phyloP scores from a whole-genome alignment of 805 yeast species.

The Barnettozyma pratensis region DNA sequence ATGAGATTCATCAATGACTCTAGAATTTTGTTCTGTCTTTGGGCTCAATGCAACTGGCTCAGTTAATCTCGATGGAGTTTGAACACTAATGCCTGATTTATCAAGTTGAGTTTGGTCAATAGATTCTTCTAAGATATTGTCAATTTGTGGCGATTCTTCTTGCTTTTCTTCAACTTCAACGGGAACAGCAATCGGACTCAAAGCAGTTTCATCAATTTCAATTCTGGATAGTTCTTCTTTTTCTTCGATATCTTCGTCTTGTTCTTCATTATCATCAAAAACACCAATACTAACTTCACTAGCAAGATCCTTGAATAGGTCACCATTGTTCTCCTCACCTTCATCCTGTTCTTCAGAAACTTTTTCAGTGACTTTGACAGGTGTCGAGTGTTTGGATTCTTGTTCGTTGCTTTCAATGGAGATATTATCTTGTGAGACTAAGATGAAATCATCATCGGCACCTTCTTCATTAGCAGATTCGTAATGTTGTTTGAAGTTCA shows the following conservation, averaged over 20 bases:
- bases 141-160: neutral
- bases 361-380: too few species aligned
- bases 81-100: neutral
- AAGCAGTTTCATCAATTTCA: slow-evolving; percentile 10
- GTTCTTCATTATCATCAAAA: slow-evolving; percentile 13
- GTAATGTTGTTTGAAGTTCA: neutral
- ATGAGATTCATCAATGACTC: slow-evolving; percentile 16
- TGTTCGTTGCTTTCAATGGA: too few species aligned
- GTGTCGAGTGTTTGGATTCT: too few species aligned
- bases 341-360: too few species aligned
- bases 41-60: slow-evolving; percentile 29
- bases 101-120: too few species aligned
- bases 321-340: neutral
- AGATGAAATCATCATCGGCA: slow-evolving; percentile 3
- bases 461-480: slow-evolving; percentile 7
- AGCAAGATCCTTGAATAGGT: neutral
- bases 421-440: slow-evolving; percentile 10
- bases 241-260: slow-evolving; percentile 23
- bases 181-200: slow-evolving; percentile 7
- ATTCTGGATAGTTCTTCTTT: slow-evolving; percentile 25
- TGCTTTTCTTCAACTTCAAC: slow-evolving; percentile 9
- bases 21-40: slow-evolving; percentile 25
- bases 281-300: neutral
- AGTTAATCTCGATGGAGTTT: slow-evolving; percentile 27
- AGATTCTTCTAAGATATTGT: neutral